phyloP scores from a whole-genome alignment of 768 basidiomycete genomes.

The Mycena galopus region DNA sequence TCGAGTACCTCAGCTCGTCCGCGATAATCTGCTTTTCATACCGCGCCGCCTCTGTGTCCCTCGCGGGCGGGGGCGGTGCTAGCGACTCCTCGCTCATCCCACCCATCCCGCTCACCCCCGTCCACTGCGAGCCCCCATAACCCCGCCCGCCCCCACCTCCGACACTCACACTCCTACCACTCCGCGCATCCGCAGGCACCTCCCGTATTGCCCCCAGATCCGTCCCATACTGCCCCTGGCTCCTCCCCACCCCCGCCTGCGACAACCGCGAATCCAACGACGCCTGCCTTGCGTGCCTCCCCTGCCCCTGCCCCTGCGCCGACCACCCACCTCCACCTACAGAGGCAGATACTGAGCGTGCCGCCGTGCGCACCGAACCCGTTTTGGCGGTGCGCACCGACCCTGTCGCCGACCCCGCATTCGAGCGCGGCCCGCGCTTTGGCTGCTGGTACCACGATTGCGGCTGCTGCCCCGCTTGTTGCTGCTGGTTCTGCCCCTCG shows the following conservation, averaged over 20 bases:
- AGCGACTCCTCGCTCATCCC: constrained; percentile 25
- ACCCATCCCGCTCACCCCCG: constrained; percentile 8
- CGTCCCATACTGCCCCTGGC: constrained; percentile 9
- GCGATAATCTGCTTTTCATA: constrained; percentile 46
- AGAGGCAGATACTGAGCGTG: too few relatives aligned
- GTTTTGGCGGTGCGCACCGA: too few relatives aligned
- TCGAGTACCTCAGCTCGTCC: constrained; percentile 51
- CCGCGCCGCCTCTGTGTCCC: constrained; percentile 27
- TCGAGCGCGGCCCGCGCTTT: constrained; percentile 30
- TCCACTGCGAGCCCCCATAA: constrained; percentile 13
- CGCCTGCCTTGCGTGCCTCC: constrained; percentile 23
- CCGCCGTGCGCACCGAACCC: too few relatives aligned
- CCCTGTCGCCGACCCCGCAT: constrained; percentile 29
- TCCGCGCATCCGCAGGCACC: constrained; percentile 30
- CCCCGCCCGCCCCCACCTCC: constrained; percentile 1
- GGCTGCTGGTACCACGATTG: constrained; percentile 31
- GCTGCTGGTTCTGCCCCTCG: neutral
- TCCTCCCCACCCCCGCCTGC: constrained; percentile 8
- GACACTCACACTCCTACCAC: too few relatives aligned
- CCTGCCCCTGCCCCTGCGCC: neutral
- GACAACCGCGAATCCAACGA: constrained; percentile 28
- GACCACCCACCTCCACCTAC: too few relatives aligned
- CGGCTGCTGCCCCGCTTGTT: neutral
- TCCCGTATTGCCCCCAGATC: constrained; percentile 32
- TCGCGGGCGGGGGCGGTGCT: constrained; percentile 27